Evolutionary conservation across 306 rosid genomes (phyloP), one percentile per base, ranked within the genome.

Genomic region (Herpetospermum pedunculosum): DNA sequence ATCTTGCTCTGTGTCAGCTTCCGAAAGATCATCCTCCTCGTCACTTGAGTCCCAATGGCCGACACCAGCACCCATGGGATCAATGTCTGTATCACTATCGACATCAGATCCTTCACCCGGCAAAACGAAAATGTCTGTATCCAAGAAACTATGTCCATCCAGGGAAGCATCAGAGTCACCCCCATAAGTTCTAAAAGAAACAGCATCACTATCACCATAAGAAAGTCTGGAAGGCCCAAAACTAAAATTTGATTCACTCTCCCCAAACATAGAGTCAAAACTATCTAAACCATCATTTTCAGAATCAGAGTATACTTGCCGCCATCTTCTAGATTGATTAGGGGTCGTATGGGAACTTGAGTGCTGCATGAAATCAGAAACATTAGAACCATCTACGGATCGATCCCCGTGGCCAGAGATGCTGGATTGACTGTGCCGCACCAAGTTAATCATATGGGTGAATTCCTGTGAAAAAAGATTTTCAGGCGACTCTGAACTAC

Each of bases 41-140:
- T 87, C 92, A 72, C 87, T 88, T 6, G 84, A 84, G 81, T 84
- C 80, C 99, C 92, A 89, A 16, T 81, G 92, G 81, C 80, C 38
- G 12, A 84, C 83, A 76, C 96, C 88, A 58, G 96, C 96, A 83
- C 78, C 92, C 99, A 95, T 92, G 26, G 99, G 99, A 82, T 95
- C 97, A 26, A 92, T 95, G 78, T 95, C 99, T 65, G 87, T 84
- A 70, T 95, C 99, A 58, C 88, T 87, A 41, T 87, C 90, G 76
- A 79, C 82, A 60, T 74, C 88, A 58, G 79, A 81, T 76, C 78
- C 88, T 68, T 68, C 89, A 70, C 76, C 82, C 0, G 77, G 90
- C 50, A 85, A 80, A 80, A 72, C 73, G 77, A 81, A 83, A 67
- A 76, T 81, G 75, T 84, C 89, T 48, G 80, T 76, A 57, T 85